Evolutionary conservation across 202 grass and related monocot genomes (phyloP), one percentile per base, ranked within the genome.

Genomic region (Schoenoplectus tabernaemontani): DNA sequence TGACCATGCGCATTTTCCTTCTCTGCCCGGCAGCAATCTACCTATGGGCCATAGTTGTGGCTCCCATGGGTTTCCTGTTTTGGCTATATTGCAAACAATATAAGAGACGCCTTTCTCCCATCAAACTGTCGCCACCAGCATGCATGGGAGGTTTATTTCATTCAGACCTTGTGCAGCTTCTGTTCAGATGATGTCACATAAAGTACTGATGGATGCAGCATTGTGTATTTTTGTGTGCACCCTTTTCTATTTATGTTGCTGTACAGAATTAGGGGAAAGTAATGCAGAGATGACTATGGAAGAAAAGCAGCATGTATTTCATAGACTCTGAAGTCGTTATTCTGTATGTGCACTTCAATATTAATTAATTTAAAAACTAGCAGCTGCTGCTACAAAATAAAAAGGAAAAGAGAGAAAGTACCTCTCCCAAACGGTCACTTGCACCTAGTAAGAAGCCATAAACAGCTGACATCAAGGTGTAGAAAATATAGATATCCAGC

Each of bases 401-500:
- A 33, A 0, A 70, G 3, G 44, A 9, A 44, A 17, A 46, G 19
- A 69, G 76, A 38, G 39, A 77, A 78, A 77, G 77, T 81, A 97
- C 93, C 93, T 97, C 93, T 80, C 93, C 93, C 79, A 97, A 58
- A 37, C 93, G 93, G 80, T 93, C 89, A 0, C 91, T 87, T 32
- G 91, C 93, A 70, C 93, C 93, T 78, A 97, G 85, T 9, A 97
- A 82, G 81, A 97, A 97, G 76, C 93, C 93, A 80, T 88, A 93
- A 77, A 91, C 85, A 82, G 93, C 89, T 85, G 93, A 93, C 38
- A 97, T 32, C 66, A 97, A 57, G 38, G 93, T 97, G 71, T 93
- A 97, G 76, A 97, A 97, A 64, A 97, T 88, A 82, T 97, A 76
- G 57, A 97, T 93, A 72, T 93, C 93, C 87, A 97, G 76, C 87